These are phyloP conservation scores for Coleophoma eucalyptorum DNA, from an alignment of 2,329 filamentous ascomycete species.

Conservation along the genomic window DNA sequence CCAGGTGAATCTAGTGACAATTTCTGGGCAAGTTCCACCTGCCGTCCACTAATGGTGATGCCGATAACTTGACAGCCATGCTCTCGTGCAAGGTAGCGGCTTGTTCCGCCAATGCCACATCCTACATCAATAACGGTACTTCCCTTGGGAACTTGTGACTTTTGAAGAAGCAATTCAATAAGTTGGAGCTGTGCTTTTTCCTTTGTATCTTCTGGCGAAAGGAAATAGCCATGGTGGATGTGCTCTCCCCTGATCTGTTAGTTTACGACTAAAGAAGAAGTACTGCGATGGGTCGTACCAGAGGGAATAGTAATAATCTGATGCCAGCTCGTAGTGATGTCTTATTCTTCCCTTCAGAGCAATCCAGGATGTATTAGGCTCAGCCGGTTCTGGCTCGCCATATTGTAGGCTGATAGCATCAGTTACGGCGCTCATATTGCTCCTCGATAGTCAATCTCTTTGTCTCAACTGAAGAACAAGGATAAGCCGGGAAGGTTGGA, in stretches of 20 bases:
- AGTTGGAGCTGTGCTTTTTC: conserved; percentile 54
- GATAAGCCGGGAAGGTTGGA: too few species aligned
- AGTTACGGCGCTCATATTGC: neutral
- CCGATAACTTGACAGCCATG: conserved; percentile 51
- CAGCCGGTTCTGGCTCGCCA: conserved; percentile 3
- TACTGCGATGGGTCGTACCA: conserved; percentile 37
- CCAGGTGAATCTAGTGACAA: conserved; percentile 35
- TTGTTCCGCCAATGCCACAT: conserved; percentile 57
- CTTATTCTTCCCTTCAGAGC: conserved; percentile 32
- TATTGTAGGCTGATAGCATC: neutral
- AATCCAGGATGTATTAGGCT: conserved; percentile 20
- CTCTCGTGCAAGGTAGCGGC: conserved; percentile 48
- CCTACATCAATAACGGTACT: conserved; percentile 54
- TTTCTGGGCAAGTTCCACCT: conserved; percentile 54
- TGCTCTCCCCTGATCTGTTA: conserved; percentile 49
- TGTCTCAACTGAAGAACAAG: too few species aligned
- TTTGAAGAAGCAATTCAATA: conserved; percentile 49
- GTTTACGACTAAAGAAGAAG: too few species aligned
- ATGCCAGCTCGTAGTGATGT: conserved; percentile 57
- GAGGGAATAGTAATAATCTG: conserved; percentile 57
- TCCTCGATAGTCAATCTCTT: too few species aligned
- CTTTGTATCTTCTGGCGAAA: conserved; percentile 47
- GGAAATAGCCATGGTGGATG: conserved; percentile 61
- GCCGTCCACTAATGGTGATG: conserved; percentile 55
- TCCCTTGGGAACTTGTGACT: conserved; percentile 33